These are phyloP conservation scores for Hura crepitans DNA, from an alignment of 441 rosid genomes.

Conservation along the genomic window DNA sequence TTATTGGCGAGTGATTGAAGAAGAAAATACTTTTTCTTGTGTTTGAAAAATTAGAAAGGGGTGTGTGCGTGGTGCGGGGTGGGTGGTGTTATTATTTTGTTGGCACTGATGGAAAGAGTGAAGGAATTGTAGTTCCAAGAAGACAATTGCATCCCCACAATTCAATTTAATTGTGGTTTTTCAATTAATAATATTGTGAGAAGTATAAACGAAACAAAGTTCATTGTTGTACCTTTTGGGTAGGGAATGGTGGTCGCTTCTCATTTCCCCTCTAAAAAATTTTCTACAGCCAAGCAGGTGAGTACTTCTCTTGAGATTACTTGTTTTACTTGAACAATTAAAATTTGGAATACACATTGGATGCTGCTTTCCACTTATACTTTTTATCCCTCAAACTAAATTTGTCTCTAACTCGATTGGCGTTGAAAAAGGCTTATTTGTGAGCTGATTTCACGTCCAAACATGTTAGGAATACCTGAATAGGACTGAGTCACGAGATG, in stretches of 20 bases:
- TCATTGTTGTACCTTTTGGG: background rate
- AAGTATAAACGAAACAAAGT: background rate
- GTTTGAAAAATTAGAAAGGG: background rate
- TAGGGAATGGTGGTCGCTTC: background rate
- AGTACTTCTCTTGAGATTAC: background rate
- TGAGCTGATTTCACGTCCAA: no score
- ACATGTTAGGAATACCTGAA: no score
- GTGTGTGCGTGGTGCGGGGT: background rate
- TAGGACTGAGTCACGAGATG: no score
- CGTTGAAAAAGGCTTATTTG: background rate
- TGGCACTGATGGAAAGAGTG: background rate
- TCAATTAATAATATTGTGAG: background rate
- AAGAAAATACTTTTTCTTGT: background rate
- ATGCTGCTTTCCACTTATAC: no score
- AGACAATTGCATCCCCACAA: no score
- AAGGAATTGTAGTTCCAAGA: background rate
- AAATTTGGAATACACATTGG: background rate
- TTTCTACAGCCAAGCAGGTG: background rate
- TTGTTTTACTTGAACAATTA: background rate
- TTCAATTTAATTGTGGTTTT: background rate
- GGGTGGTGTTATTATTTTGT: background rate
- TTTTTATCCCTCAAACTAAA: background rate
- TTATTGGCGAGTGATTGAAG: background rate
- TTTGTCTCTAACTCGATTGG: background rate
- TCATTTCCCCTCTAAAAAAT: background rate